phyloP scores from a whole-genome alignment of 306 rosid genomes.

The Inga laurina region DNA sequence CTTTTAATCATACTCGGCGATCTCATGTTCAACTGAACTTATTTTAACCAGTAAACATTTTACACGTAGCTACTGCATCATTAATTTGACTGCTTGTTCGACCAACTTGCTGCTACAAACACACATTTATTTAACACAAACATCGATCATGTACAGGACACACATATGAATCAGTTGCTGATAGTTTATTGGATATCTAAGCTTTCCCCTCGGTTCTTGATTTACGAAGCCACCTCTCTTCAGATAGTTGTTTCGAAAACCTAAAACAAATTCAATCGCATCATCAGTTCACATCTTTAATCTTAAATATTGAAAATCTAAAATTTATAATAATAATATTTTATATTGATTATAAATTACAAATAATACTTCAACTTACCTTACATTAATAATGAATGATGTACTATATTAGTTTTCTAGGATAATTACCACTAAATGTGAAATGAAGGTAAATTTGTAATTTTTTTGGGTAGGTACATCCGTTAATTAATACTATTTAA shows the following conservation, averaged over 20 bases:
- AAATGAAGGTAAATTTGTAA: background rate
- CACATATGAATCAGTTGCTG: background rate
- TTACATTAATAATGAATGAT: background rate
- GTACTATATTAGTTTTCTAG: background rate
- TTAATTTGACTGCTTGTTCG: background rate
- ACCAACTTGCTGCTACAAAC: background rate
- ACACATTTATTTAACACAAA: background rate
- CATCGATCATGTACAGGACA: background rate
- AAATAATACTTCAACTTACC: background rate
- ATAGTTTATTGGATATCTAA: background rate
- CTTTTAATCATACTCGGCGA: background rate
- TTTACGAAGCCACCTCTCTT: slow-evolving; percentile 49
- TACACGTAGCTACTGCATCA: background rate
- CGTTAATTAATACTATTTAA: background rate
- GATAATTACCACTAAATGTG: background rate
- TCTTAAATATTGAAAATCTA: background rate
- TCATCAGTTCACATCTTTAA: background rate
- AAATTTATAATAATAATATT: no score
- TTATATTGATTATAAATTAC: background rate
- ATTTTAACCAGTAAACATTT: background rate
- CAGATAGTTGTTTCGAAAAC: slow-evolving; percentile 54
- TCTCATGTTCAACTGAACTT: background rate
- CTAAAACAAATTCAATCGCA: slow-evolving; percentile 17
- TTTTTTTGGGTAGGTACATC: background rate
- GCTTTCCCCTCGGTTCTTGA: slow-evolving; percentile 28